Percentiles rank a stretch among this genome's conserved stretches.
Evolutionary conservation across 2,329 filamentous ascomycete genomes (phyloP).

Genomic region (Tolypocladium inflatum): DNA sequence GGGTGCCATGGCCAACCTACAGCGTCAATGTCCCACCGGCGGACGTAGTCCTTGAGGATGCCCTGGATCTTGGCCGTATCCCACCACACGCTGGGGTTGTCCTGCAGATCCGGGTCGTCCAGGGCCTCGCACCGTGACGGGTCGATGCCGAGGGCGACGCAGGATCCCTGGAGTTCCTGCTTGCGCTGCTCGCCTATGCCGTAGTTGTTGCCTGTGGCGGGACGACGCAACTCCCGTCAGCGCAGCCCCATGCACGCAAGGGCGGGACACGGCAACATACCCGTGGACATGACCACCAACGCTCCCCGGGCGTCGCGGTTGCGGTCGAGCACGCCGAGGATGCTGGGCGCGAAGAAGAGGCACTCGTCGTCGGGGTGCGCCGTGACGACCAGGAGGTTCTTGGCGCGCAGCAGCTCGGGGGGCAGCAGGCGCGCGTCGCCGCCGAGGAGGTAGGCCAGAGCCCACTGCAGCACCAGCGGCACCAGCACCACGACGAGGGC

Average conservation of each 20-base stretch:
- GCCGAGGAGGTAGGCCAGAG: slow-evolving; percentile 24
- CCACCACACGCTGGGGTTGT: slow-evolving; percentile 29
- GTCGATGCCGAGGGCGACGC: slow-evolving; percentile 17
- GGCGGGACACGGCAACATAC: slow-evolving; percentile 2
- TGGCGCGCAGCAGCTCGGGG: slow-evolving; percentile 19
- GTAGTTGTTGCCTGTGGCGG: slow-evolving; percentile 16
- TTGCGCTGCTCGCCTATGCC: slow-evolving; percentile 18
- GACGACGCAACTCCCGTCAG: neutral
- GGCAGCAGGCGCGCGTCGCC: slow-evolving; percentile 25
- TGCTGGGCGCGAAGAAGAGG: slow-evolving; percentile 21
- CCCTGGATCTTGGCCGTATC: slow-evolving; percentile 20
- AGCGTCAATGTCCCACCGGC: slow-evolving; percentile 26
- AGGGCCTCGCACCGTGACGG: slow-evolving; percentile 18
- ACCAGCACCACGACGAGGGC: slow-evolving; percentile 6
- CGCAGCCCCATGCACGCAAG: neutral
- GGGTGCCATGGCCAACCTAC: slow-evolving; percentile 7
- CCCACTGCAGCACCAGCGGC: slow-evolving; percentile 23
- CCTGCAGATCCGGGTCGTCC: slow-evolving; percentile 24
- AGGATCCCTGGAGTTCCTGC: slow-evolving; percentile 18
- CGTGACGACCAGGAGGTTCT: slow-evolving; percentile 26
- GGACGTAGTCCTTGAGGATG: slow-evolving; percentile 22
- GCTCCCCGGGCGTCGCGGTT: slow-evolving; percentile 14
- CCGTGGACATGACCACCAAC: slow-evolving; percentile 21
- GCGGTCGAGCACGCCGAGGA: slow-evolving; percentile 19
- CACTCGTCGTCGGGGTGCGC: slow-evolving; percentile 31